phyloP scores from a whole-genome alignment of 164 flowering plant species.

The Aristolochia contorta region DNA sequence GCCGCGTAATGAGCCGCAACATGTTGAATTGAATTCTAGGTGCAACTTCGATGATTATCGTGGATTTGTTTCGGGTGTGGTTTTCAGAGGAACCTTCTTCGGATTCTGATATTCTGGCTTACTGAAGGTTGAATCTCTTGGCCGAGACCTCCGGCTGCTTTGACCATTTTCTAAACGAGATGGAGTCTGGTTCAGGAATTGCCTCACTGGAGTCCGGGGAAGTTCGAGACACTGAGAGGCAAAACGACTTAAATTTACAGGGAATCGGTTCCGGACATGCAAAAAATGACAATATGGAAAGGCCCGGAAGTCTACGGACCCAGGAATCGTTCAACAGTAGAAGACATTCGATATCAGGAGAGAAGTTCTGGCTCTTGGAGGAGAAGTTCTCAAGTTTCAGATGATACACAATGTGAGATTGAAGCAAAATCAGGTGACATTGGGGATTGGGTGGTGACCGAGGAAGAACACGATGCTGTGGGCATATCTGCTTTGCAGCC shows the following conservation, averaged over 20 bases:
- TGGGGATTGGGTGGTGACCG: background rate
- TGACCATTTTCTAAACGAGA: background rate
- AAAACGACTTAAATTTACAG: background rate
- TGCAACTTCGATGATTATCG: too few relatives aligned
- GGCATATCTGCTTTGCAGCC: background rate
- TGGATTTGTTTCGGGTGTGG: too few relatives aligned
- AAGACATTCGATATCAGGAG: background rate
- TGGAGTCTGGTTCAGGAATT: background rate
- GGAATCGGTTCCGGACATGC: background rate
- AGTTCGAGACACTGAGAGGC: background rate
- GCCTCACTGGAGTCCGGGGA: background rate
- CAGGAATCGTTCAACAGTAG: background rate
- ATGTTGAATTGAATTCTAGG: too few relatives aligned
- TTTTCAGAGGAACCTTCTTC: too few relatives aligned
- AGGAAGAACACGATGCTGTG: background rate
- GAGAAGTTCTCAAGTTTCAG: background rate
- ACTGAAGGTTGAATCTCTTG: background rate
- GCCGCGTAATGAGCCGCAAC: too few relatives aligned
- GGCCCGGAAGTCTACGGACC: background rate
- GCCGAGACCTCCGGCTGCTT: background rate
- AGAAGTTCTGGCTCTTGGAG: slow-evolving; percentile 1
- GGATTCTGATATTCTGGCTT: too few relatives aligned
- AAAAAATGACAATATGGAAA: background rate
- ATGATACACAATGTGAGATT: background rate
- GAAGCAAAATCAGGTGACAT: background rate